Conservation (phyloP, 208 protist genomes). For the Acanthamoeba castellanii region DNA sequence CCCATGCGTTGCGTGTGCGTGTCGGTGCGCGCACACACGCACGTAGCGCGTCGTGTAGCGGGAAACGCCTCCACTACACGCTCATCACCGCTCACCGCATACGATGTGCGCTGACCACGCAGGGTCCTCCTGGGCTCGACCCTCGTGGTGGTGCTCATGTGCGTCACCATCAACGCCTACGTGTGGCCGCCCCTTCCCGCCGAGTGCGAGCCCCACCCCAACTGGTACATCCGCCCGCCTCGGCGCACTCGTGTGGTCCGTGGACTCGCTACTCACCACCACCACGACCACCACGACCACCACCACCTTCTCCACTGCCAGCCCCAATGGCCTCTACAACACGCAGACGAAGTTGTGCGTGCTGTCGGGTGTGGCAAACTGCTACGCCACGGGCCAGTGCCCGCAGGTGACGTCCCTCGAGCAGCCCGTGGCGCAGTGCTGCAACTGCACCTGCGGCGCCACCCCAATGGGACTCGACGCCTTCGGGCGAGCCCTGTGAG, state of each 20-base stretch:
- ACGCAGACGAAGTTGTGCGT: conserved; percentile 21
- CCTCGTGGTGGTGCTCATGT: conserved; percentile 10
- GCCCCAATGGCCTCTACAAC: conserved; percentile 26
- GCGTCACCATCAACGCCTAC: conserved; percentile 63
- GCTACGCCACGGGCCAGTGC: background rate
- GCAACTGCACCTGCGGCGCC: conserved; percentile 1
- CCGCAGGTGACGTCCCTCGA: background rate
- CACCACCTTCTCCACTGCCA: background rate
- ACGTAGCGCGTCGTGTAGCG: background rate
- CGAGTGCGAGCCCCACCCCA: background rate
- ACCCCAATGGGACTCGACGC: too few relatives aligned
- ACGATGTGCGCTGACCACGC: too few relatives aligned
- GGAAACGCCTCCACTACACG: too few relatives aligned
- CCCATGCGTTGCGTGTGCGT: background rate
- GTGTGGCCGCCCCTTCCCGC: background rate
- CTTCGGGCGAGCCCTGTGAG: too few relatives aligned
- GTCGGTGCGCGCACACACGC: background rate
- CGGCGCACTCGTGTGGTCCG: background rate
- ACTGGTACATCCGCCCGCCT: background rate
- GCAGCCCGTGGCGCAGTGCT: background rate
- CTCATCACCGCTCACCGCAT: too few relatives aligned
- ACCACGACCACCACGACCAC: too few relatives aligned
- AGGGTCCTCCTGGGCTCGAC: background rate
- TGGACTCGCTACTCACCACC: background rate
- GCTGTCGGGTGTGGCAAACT: background rate